Base-by-base conservation (phyloP, 345 rosid genomes). In the Populus davidiana region DNA sequence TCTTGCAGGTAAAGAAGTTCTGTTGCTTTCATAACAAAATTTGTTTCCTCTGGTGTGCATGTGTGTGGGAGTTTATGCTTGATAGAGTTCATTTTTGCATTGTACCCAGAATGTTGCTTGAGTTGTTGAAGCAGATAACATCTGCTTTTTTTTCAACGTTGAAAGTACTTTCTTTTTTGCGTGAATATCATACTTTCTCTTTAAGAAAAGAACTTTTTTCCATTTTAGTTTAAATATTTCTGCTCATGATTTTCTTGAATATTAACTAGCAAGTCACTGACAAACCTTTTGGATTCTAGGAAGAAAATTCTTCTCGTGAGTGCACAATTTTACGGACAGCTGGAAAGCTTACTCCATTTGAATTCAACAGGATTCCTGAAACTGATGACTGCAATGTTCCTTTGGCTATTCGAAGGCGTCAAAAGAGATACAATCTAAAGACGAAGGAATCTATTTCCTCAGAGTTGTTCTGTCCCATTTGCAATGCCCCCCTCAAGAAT, bases 261-360 rank as follows among this genome's bases (percentile, higher is more conserved):
- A 33, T 71, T 27, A 23, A 54, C 63, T 52, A 2, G 73, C 25
- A 50, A 43, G 43, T 21, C 47, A 54, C 56, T 77, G 59, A 71
- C 69, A 41, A 27, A 78, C 68, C 6, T 18, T 64, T 38, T 74
- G 39, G 52, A 73, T 87, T 81, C 73, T 90, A 96, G 99, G 87
- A 89, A 85, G 99, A 96, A 81, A 90, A 93, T 79, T 92, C 95
- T 77, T 90, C 98, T 69, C 89, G 98, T 4, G 99, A 96, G 84
- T 81, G 90, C 82, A 92, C 95, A 0, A 93, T 93, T 71, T 93
- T 93, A 33, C 88, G 96, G 25, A 92, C 99, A 52, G 96, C 97
- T 80, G 98, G 90, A 73, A 96, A 93, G 92, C 95, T 93, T 13
- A 90, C 89, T 44, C 98, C 99, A 29, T 96, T 92, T 81, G 86